phyloP scores from a whole-genome alignment of 176 grass and related monocot genomes.

The Alopecurus myosuroides region DNA sequence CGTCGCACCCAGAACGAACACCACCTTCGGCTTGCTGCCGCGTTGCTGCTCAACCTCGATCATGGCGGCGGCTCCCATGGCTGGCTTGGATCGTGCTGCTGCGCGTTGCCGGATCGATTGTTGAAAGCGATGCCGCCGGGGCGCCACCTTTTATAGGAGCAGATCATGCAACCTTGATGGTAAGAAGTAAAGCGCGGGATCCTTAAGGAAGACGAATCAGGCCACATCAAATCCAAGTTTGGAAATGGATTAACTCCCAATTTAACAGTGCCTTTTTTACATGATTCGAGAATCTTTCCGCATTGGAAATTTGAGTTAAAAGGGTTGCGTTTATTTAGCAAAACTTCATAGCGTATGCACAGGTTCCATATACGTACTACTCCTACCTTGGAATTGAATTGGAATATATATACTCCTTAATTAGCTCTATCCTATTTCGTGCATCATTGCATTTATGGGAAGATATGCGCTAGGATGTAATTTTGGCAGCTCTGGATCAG shows the following conservation, averaged over 20 bases:
- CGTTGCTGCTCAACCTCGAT: not conserved
- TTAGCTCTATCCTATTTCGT: not conserved
- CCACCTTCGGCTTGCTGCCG: constrained; percentile 44
- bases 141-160: not conserved
- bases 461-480: not conserved
- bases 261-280: not conserved
- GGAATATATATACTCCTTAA: not conserved
- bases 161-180: not conserved
- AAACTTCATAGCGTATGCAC: not conserved
- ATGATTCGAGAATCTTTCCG: not conserved
- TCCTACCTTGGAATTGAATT: not conserved
- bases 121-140: not conserved
- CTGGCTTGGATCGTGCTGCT: not conserved
- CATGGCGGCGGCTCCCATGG: constrained; percentile 8
- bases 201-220: not conserved
- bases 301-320: not conserved
- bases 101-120: not conserved
- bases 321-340: not conserved
- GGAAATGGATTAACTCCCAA: not conserved
- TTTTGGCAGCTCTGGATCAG: not conserved
- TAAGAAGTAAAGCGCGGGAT: not conserved
- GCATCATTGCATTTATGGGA: not conserved
- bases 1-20: constrained; percentile 68
- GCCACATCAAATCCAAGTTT: not conserved
- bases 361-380: not conserved